phyloP scores from a whole-genome alignment of 2,329 filamentous ascomycete genomes.

The Aspergillaceae sp. region DNA sequence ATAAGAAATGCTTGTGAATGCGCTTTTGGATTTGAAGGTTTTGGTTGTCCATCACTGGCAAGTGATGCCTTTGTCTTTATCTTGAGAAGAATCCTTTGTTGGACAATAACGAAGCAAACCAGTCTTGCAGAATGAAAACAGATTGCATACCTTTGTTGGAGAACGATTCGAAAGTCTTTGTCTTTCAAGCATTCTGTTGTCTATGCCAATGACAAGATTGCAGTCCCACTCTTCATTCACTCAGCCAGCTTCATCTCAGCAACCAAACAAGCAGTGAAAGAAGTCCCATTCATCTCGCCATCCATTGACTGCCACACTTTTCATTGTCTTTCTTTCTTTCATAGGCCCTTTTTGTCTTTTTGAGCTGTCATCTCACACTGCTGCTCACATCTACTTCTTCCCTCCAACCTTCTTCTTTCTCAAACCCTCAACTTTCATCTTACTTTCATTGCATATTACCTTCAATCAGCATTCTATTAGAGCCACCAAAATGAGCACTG shows the following conservation, averaged over 20 bases:
- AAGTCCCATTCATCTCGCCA: neutral
- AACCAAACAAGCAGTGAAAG: no score
- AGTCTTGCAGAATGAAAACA: neutral
- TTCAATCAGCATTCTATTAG: neutral
- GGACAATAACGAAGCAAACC: neutral
- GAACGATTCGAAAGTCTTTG: no score
- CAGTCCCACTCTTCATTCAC: no score
- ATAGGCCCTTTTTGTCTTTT: neutral
- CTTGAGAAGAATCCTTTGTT: neutral
- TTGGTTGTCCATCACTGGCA: neutral
- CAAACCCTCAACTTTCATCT: neutral
- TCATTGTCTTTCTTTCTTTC: neutral
- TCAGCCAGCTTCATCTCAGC: no score
- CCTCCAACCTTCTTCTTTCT: neutral
- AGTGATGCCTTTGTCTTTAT: neutral
- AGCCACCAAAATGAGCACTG: neutral
- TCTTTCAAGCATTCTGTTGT: no score
- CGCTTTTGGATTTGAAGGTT: neutral
- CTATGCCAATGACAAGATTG: no score
- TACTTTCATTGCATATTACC: neutral
- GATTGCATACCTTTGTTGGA: neutral
- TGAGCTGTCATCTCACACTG: no score
- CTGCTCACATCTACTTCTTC: neutral
- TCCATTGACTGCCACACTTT: neutral
- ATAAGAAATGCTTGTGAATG: conserved; percentile 17